Base-by-base conservation (phyloP, 1,139 yeast genomes). In the Pneumocystis wakefieldiae region DNA sequence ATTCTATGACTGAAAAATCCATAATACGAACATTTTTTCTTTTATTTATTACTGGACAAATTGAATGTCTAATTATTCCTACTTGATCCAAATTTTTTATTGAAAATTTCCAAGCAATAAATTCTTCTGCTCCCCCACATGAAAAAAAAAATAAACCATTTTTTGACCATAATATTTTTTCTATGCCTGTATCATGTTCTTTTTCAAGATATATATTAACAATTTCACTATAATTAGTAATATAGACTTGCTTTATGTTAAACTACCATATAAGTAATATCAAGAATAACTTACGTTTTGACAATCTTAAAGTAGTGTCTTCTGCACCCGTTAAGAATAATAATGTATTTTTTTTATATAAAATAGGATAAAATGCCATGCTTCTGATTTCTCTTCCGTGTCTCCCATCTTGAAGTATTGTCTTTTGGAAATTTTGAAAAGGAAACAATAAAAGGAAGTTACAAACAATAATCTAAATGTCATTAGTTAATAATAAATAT, bases 81-180 rank as follows among this genome's bases (percentile, higher is more conserved):
- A 64, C 67, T 2, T 71, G 67, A 2, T 65, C 63, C 2, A 64
- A 66, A 17, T 61, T 62, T 10, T 62, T 67, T 2, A 61, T 36
- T 2, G 72, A 69, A 2, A 87, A 70, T 66, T 80, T 81, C 98
- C 98, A 92, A 8, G 89, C 75, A 66, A 81, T 81, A 62, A 92
- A 80, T 74, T 92, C 98, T 72, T 92, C 98, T 70, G 94, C 82
- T 0, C 96, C 97, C 12, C 95, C 92, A 1, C 92, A 83, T 2
- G 87, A 80, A 28, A 83, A 75, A 67, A 90, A 76, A 42, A 79
- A 83, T 7, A 78, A 72, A 48, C 78, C 75, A 12, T 79, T 74
- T 0, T 69, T 66, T 35, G 88, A 75, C 74, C 91, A 87, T 65
- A 81, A 83, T 17, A 87, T 78, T 61, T 81, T 80, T 71, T 91